phyloP scores from a whole-genome alignment of 176 grass and related monocot species.

The Aegilops bicornis region DNA sequence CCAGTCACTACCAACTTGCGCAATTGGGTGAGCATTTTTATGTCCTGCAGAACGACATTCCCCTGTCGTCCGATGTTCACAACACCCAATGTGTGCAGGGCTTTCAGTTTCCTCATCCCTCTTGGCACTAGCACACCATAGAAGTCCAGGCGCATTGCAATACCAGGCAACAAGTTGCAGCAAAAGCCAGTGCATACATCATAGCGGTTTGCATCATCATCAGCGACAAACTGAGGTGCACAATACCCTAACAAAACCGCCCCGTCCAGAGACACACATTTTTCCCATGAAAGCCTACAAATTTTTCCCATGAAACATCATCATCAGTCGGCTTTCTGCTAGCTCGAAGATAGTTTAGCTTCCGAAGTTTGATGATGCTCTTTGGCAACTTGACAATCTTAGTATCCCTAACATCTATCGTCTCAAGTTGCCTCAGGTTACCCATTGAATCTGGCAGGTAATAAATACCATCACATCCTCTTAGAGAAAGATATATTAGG shows the following conservation, averaged over 20 bases:
- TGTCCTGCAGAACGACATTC: neutral
- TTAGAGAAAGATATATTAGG: too few relatives aligned
- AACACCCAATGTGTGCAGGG: neutral
- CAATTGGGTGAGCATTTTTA: neutral
- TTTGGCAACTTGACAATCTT: too few relatives aligned
- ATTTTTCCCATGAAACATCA: neutral
- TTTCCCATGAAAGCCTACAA: too few relatives aligned
- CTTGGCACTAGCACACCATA: neutral
- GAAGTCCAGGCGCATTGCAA: neutral
- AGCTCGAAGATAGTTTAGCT: neutral
- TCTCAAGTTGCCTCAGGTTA: too few relatives aligned
- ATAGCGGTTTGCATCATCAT: too few relatives aligned
- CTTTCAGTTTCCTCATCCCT: neutral
- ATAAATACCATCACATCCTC: too few relatives aligned
- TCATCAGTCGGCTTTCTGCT: accelerated
- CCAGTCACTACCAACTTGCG: neutral
- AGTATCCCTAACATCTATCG: too few relatives aligned
- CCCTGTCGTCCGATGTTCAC: neutral
- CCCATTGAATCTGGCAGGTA: too few relatives aligned
- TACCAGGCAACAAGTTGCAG: neutral
- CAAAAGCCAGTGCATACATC: neutral
- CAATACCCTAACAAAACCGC: too few relatives aligned
- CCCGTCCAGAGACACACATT: too few relatives aligned
- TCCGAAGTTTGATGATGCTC: too few relatives aligned
- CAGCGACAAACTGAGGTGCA: too few relatives aligned